Percentiles rank a stretch among this genome's conserved stretches.
phyloP scores from a whole-genome alignment of 2,329 filamentous ascomycete genomes.

The Thelonectria olida region DNA sequence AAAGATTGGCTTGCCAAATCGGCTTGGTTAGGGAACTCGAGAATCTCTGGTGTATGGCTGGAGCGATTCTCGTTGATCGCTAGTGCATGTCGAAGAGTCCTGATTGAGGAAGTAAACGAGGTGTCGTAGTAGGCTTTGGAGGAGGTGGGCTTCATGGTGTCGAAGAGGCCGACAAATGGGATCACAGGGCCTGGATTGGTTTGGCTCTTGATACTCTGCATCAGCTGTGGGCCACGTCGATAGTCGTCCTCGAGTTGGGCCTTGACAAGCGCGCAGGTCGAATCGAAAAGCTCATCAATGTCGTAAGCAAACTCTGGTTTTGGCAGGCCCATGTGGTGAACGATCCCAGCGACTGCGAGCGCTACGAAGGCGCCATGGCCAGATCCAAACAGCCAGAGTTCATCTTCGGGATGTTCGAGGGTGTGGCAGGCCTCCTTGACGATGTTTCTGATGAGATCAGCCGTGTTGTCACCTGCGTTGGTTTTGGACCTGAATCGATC shows the following conservation, averaged over 20 bases:
- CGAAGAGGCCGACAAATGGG: constrained; percentile 37
- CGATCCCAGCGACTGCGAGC: constrained; percentile 34
- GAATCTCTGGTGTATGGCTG: constrained; percentile 10
- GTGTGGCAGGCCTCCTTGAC: constrained; percentile 28
- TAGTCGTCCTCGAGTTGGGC: constrained; percentile 34
- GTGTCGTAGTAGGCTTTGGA: constrained; percentile 28
- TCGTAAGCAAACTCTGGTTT: not conserved
- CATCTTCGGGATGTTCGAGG: constrained; percentile 30
- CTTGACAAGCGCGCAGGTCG: constrained; percentile 30
- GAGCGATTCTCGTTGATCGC: constrained; percentile 34
- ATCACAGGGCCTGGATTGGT: constrained; percentile 25
- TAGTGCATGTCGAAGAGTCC: constrained; percentile 33
- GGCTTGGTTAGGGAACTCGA: constrained; percentile 13
- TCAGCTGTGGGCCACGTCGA: constrained; percentile 21
- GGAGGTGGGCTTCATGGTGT: constrained; percentile 20
- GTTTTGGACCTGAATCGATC: constrained; percentile 24
- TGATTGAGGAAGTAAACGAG: constrained; percentile 28
- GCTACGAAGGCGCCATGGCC: constrained; percentile 35
- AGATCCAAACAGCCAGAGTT: constrained; percentile 38
- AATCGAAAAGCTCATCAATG: constrained; percentile 34
- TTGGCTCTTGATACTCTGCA: constrained; percentile 18
- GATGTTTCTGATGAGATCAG: constrained; percentile 30
- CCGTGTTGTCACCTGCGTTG: constrained; percentile 23
- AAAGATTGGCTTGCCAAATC: constrained; percentile 26
- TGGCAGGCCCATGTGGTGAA: constrained; percentile 31